Percentiles rank a stretch among this genome's conserved stretches.
Conservation (phyloP, 345 rosid species). For the Salix purpurea region DNA sequence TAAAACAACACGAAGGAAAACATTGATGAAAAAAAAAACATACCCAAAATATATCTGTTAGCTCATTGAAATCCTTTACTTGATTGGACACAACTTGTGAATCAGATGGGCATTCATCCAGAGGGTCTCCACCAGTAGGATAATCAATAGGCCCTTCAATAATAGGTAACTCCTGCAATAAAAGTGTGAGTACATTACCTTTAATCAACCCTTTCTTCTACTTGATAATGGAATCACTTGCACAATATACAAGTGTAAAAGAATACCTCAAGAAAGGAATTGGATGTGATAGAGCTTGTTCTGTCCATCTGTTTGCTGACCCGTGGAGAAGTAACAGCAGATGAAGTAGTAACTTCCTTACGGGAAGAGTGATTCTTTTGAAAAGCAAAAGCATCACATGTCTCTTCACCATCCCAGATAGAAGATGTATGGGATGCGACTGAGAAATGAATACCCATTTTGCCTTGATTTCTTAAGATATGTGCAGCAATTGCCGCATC, state of each 20-base stretch:
- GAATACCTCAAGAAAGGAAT: slow-evolving; percentile 42
- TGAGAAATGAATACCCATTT: slow-evolving; percentile 36
- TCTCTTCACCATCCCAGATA: slow-evolving; percentile 96
- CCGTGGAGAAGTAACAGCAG: slow-evolving; percentile 30
- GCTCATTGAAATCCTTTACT: slow-evolving; percentile 44
- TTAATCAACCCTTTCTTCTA: neutral
- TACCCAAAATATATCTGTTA: slow-evolving; percentile 88
- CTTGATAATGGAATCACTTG: neutral
- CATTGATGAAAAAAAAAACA: neutral
- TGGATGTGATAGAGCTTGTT: slow-evolving; percentile 20
- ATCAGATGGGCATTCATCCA: slow-evolving; percentile 43
- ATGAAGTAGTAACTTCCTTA: slow-evolving; percentile 32
- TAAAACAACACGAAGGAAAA: neutral
- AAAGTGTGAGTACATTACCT: neutral
- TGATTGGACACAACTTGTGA: slow-evolving; percentile 36
- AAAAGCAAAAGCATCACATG: slow-evolving; percentile 95
- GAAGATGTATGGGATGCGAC: slow-evolving; percentile 51
- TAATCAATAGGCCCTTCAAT: slow-evolving; percentile 29
- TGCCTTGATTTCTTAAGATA: slow-evolving; percentile 70
- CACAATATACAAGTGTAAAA: neutral
- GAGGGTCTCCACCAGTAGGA: slow-evolving; percentile 37
- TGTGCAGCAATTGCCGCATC: slow-evolving; percentile 99
- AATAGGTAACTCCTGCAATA: slow-evolving; percentile 41
- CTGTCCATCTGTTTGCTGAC: slow-evolving; percentile 27
- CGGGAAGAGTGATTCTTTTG: slow-evolving; percentile 30